Conservation (phyloP, 805 yeast genomes). For the Candida montana region DNA sequence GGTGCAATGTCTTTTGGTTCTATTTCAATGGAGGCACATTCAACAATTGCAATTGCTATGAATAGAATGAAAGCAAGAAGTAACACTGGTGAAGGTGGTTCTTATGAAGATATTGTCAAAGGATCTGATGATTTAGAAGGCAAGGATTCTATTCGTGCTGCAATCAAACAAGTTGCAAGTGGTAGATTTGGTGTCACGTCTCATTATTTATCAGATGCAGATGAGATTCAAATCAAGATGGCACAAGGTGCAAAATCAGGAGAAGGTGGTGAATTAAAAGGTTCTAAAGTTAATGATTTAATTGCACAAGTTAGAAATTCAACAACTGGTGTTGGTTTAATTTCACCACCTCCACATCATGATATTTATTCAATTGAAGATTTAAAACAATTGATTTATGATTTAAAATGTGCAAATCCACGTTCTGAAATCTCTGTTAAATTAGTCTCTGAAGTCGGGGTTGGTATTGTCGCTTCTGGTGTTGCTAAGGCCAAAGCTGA, state of each 20-base stretch:
- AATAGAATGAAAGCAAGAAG: conserved; percentile 96
- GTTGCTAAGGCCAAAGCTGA: conserved; percentile 99
- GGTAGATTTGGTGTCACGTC: conserved; percentile 98
- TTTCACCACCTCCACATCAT: conserved; percentile 98
- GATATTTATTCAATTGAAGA: conserved; percentile 98
- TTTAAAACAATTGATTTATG: conserved; percentile 92
- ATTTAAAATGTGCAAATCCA: conserved; percentile 94
- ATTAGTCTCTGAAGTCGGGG: conserved; percentile 97
- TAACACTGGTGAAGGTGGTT: conserved; percentile 98
- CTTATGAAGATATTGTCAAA: conserved; percentile 70
- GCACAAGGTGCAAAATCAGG: conserved; percentile 99
- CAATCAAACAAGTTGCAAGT: conserved; percentile 96
- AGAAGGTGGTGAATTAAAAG: conserved; percentile 87
- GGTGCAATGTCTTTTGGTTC: conserved; percentile 99
- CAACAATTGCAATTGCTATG: conserved; percentile 97
- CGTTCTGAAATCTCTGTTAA: conserved; percentile 95
- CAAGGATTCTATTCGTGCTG: conserved; percentile 98
- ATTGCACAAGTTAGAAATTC: conserved; percentile 96
- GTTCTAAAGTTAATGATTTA: conserved; percentile 66
- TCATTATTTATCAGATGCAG: conserved; percentile 90
- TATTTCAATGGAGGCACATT: conserved; percentile 96
- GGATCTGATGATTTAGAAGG: conserved; percentile 72
- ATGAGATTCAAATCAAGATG: conserved; percentile 95
- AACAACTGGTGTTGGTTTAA: conserved; percentile 93
- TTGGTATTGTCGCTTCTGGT: conserved; percentile 98